A percentile compares a stretch with the other conserved stretches of the same genome.
phyloP scores from a whole-genome alignment of 768 basidiomycete species.

The Pulveroboletus sp. region DNA sequence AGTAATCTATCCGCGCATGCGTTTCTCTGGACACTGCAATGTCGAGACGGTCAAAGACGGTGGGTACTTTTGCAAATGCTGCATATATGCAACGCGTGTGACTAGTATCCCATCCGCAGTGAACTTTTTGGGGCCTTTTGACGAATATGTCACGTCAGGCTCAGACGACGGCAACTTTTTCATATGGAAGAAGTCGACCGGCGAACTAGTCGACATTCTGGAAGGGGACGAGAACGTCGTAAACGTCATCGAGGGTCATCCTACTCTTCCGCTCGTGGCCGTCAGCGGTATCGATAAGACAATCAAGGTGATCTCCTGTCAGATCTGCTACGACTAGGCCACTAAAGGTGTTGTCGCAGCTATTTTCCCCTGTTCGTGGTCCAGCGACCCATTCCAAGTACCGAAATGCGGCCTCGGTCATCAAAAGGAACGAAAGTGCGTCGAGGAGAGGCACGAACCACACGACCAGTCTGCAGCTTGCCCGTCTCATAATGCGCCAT shows the following conservation, averaged over 20 bases:
- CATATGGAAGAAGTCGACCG: slow-evolving; percentile 73
- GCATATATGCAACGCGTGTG: background rate
- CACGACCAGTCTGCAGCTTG: slow-evolving; percentile 21
- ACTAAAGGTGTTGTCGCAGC: slow-evolving; percentile 34
- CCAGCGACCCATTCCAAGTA: slow-evolving; percentile 53
- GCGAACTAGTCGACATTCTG: slow-evolving; percentile 65
- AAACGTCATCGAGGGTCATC: slow-evolving; percentile 82
- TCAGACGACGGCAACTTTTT: slow-evolving; percentile 89
- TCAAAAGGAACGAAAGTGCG: slow-evolving; percentile 48
- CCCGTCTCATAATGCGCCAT: slow-evolving; percentile 32
- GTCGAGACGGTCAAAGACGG: slow-evolving; percentile 86
- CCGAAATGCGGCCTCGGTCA: slow-evolving; percentile 49
- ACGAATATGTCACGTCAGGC: slow-evolving; percentile 78
- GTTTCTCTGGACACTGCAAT: slow-evolving; percentile 71
- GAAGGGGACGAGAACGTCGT: slow-evolving; percentile 82
- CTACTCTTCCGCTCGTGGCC: slow-evolving; percentile 75
- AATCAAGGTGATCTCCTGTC: slow-evolving; percentile 56
- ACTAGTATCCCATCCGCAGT: slow-evolving; percentile 41
- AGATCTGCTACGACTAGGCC: background rate
- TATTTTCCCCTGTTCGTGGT: slow-evolving; percentile 58
- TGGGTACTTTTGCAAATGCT: slow-evolving; percentile 30
- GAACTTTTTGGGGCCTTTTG: slow-evolving; percentile 75
- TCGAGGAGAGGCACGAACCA: slow-evolving; percentile 23
- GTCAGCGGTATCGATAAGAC: slow-evolving; percentile 85
- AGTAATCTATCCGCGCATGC: slow-evolving; percentile 57